Conservation (phyloP, 2,329 filamentous ascomycete species). For the Aspergillus amoenus region DNA sequence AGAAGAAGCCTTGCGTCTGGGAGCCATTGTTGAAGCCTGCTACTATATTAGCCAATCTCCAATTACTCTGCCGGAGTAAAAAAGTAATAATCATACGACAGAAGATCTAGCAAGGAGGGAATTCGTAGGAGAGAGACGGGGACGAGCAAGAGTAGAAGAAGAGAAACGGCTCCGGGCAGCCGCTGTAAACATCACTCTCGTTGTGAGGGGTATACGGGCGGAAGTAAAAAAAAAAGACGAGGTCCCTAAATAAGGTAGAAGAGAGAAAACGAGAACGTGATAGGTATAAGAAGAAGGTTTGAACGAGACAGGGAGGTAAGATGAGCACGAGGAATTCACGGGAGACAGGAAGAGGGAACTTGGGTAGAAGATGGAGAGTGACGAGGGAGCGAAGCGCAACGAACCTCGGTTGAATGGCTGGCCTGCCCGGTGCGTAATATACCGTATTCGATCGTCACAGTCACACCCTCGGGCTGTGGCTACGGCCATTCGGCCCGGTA, state of each 20-base stretch:
- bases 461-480: not conserved
- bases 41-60: constrained; percentile 3
- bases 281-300: not conserved
- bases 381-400: constrained; percentile 3
- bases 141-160: constrained; percentile 38
- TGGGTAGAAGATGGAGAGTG: constrained; percentile 14
- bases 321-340: constrained; percentile 11
- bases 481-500: not conserved
- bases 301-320: constrained; percentile 6
- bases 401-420: constrained; percentile 11
- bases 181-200: constrained; percentile 45
- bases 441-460: not conserved
- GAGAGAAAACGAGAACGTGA: constrained; percentile 4
- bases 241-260: not conserved
- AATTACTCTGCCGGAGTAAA: constrained; percentile 9
- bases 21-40: constrained; percentile 41
- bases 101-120: constrained; percentile 35
- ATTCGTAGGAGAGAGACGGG: constrained; percentile 34
- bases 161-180: constrained; percentile 43
- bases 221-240: constrained; percentile 13
- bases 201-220: constrained; percentile 13
- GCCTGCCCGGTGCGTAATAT: not conserved
- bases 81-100: constrained; percentile 25
- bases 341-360: not conserved
- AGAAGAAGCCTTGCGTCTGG: constrained; percentile 44